Evolutionary conservation across 148 eudicot genomes (phyloP).

Genomic region (Rhododendron ovatum): DNA sequence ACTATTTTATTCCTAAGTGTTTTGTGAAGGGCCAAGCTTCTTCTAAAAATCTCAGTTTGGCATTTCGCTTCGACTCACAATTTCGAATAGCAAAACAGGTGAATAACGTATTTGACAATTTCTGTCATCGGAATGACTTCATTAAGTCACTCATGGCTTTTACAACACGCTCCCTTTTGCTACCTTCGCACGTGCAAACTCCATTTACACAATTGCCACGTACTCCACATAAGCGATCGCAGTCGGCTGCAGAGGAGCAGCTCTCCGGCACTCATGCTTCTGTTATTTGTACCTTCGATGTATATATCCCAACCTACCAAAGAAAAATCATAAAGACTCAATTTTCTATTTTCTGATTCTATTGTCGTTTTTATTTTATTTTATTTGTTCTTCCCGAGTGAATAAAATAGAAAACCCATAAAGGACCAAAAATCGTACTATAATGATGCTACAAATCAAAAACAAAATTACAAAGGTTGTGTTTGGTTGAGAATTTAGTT

Average conservation of each 20-base stretch:
- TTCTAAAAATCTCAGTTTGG: background rate
- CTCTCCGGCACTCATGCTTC: background rate
- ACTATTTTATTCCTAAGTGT: no score
- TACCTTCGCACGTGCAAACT: background rate
- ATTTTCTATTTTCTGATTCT: no score
- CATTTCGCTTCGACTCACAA: background rate
- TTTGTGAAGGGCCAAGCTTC: background rate
- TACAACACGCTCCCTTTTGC: background rate
- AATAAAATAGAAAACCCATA: background rate
- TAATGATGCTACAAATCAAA: no score
- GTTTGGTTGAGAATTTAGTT: no score
- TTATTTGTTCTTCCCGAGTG: no score
- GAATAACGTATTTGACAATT: background rate
- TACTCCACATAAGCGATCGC: background rate
- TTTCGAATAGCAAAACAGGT: constrained; percentile 4
- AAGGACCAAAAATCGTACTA: no score
- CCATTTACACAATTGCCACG: background rate
- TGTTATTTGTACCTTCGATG: no score
- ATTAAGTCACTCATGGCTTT: background rate
- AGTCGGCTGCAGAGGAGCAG: background rate
- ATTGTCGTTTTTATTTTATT: no score
- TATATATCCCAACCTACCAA: background rate
- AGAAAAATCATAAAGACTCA: background rate
- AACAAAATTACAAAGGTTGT: no score
- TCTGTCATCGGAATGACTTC: background rate